Evolutionary conservation across 441 rosid species (phyloP).

Genomic region (Brassica balearica): DNA sequence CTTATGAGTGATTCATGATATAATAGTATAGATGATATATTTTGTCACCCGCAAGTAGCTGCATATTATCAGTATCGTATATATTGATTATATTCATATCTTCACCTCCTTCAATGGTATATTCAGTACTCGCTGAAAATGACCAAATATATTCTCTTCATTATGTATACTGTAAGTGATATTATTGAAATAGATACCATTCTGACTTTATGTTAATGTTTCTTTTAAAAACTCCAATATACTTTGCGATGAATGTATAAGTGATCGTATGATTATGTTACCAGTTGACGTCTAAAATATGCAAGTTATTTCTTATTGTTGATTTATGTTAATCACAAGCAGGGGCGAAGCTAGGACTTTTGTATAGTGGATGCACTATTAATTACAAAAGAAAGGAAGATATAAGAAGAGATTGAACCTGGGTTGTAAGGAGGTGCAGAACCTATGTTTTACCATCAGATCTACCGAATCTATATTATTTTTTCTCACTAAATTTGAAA

Average conservation of each 20-base stretch:
- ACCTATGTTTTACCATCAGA: no score
- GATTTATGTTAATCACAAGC: background rate
- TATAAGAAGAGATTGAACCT: no score
- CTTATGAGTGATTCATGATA: conserved; percentile 18
- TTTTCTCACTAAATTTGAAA: no score
- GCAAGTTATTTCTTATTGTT: background rate
- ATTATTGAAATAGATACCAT: conserved; percentile 23
- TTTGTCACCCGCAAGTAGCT: conserved; percentile 13
- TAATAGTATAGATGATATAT: background rate
- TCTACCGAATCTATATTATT: no score
- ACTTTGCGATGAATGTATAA: background rate
- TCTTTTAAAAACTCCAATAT: background rate
- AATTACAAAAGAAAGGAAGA: no score
- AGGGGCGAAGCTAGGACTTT: no score
- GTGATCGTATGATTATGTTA: background rate
- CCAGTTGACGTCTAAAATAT: background rate
- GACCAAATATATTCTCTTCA: conserved; percentile 25
- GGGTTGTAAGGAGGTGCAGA: no score
- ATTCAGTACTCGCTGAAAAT: conserved; percentile 18
- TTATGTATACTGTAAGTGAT: background rate
- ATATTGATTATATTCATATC: conserved; percentile 14
- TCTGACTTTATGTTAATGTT: conserved; percentile 2
- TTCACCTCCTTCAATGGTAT: conserved; percentile 15
- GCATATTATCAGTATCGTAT: conserved; percentile 3
- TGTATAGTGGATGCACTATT: no score